Base-by-base conservation (phyloP, 2,329 filamentous ascomycete genomes). In the Aspergillus fumigatiaffinis region DNA sequence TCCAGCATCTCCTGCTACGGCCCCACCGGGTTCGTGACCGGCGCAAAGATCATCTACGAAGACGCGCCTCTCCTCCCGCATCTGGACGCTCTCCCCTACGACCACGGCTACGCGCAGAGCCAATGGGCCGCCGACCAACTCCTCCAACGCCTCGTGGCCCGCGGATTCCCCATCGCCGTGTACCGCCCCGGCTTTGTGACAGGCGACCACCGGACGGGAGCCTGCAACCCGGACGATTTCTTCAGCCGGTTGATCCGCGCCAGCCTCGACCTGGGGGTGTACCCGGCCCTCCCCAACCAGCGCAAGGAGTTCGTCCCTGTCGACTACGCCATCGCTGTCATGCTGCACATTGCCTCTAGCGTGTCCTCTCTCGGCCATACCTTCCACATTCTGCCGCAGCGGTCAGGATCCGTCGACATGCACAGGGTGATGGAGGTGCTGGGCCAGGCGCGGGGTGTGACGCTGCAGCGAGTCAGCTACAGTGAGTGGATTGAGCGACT, bases 101-200 rank as follows among this genome's bases (percentile, higher is more conserved):
- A 85, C 23, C 93, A 89, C 1, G 91, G 92, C 1, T 96, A 96
- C 66, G 91, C 91, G 1, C 91, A 96, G 72, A 85, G 84, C 60
- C 95, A 96, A 75, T 96, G 90, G 90, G 87, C 84, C 1, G 81
- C 81, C 0, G 84, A 87, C 65, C 79, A 80, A 51, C 79, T 96
- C 42, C 82, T 90, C 14, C 83, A 88, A 26, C 87, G 89, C 68
- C 89, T 91, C 17, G 89, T 90, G 50, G 79, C 79, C 51, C 83
- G 88, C 44, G 91, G 91, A 9, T 84, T 96, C 0, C 78, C 76
- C 1, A 90, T 90, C 9, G 82, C 86, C 21, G 83, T 95, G 28
- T 80, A 95, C 49, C 84, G 92, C 3, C 87, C 91, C 0, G 91
- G 92, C 5, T 96, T 96, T 68, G 85, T 96, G 46, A 81, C 87